A percentile compares a stretch with the other conserved stretches of the same genome.
These are phyloP conservation scores for Pyrenophora tritici-repentis DNA, from an alignment of 2,329 filamentous ascomycete genomes.

Conservation along the genomic window DNA sequence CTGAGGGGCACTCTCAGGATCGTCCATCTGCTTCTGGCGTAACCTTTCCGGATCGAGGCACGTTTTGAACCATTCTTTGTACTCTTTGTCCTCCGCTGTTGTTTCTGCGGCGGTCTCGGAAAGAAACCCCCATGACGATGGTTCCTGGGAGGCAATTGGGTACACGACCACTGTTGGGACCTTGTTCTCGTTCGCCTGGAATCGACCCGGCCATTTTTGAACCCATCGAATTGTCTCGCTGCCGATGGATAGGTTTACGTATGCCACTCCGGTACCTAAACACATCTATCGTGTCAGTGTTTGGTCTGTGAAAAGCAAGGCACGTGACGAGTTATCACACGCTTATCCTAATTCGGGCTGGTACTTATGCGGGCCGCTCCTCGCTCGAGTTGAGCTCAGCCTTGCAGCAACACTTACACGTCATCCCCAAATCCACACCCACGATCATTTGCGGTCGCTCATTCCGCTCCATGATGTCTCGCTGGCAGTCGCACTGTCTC, in stretches of 20 bases:
- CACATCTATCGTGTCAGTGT: not conserved
- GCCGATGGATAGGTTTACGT: slow-evolving; percentile 45
- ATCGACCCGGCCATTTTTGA: slow-evolving; percentile 60
- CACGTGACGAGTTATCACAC: slow-evolving; percentile 6
- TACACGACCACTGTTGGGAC: slow-evolving; percentile 60
- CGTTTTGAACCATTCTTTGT: slow-evolving; percentile 62
- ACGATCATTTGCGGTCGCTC: slow-evolving; percentile 42
- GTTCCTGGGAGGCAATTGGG: slow-evolving; percentile 38
- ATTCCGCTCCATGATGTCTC: slow-evolving; percentile 19
- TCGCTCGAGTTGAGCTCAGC: not conserved
- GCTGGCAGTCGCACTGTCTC: not conserved
- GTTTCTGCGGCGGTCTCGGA: slow-evolving; percentile 49
- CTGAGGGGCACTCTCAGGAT: slow-evolving; percentile 51
- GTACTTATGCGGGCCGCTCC: not conserved
- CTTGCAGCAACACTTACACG: slow-evolving; percentile 35
- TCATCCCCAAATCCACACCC: slow-evolving; percentile 46
- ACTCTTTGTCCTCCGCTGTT: slow-evolving; percentile 51
- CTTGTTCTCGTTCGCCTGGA: slow-evolving; percentile 60
- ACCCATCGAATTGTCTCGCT: slow-evolving; percentile 41
- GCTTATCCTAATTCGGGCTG: slow-evolving; percentile 4
- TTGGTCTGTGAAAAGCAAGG: not conserved
- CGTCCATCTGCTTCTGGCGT: slow-evolving; percentile 49
- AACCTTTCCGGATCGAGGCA: slow-evolving; percentile 57
- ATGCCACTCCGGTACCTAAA: slow-evolving; percentile 46
- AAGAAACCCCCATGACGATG: slow-evolving; percentile 61